These are phyloP conservation scores for Volvox africanus DNA, from an alignment of 139 green algal species.

Conservation along the genomic window DNA sequence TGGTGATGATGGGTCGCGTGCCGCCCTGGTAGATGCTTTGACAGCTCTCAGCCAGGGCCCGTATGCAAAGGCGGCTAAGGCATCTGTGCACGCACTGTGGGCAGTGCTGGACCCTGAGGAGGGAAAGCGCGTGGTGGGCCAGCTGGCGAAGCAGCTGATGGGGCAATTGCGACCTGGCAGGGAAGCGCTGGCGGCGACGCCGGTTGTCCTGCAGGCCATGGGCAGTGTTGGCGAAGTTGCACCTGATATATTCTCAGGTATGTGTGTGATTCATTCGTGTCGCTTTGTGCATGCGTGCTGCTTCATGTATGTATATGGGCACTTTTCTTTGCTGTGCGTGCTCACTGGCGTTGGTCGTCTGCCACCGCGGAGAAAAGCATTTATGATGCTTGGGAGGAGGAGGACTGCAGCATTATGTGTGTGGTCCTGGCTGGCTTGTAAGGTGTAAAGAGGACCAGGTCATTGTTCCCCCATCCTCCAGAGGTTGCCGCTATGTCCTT, in stretches of 20 bases:
- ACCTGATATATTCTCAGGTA: constrained; percentile 61
- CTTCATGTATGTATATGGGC: too few relatives aligned
- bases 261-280: background rate
- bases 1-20: background rate
- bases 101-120: background rate
- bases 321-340: too few relatives aligned
- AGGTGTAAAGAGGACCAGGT: too few relatives aligned
- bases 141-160: constrained; percentile 58
- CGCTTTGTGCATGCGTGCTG: too few relatives aligned
- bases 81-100: constrained; percentile 52
- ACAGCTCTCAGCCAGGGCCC: constrained; percentile 42
- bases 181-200: background rate
- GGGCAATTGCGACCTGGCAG: constrained; percentile 7
- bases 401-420: too few relatives aligned
- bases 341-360: too few relatives aligned
- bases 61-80: constrained; percentile 70
- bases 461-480: too few relatives aligned
- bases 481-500: too few relatives aligned
- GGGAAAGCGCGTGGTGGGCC: constrained; percentile 21
- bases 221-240: constrained; percentile 51
- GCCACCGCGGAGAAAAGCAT: too few relatives aligned
- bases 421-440: too few relatives aligned
- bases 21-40: background rate
- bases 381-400: too few relatives aligned
- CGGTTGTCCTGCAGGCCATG: constrained; percentile 58